Evolutionary conservation across 495 filamentous ascomycete genomes (phyloP), one percentile per base, ranked within the genome.

Genomic region (Tuber magnatum): DNA sequence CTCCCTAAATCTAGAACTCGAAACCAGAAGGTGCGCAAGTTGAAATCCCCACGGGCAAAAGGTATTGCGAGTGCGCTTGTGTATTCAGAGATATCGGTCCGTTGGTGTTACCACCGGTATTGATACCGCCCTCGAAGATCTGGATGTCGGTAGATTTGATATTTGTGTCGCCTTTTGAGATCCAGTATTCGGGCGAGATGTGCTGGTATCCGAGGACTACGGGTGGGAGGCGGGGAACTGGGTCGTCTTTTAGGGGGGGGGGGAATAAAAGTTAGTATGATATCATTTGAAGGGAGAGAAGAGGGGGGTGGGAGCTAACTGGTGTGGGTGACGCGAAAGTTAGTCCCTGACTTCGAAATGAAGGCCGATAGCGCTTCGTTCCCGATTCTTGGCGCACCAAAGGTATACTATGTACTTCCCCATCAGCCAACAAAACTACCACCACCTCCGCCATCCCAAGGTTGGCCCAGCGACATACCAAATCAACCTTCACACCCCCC

Each of bases 351-450:
- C 40, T 80, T 74, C 1, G 86, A 87, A 80, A 91, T 86, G 74
- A 85, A 88, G 28, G 82, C 76, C 8, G 86, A 85, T 71, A 90
- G 74, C 6, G 81, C 83, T 4, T 75, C 24, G 48, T 87, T 87
- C 24, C 88, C 89, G 16, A 90, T 84, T 14, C 87, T 86, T 2
- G 89, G 90, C 12, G 85, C 82, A 51, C 88, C 90, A 75, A 87
- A 91, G 22, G 86, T 87, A 80, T 90, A 91, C 46, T 48, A 24
- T 48, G 20, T 7, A 24, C 46, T 24, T 48, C 46, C 75, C 46
- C 7, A 48, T 48, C 20, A 48, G 46, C 46, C 20, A 48, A 48
- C 6, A 24, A 24, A 0, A 8, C 46, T 6, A 48, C 20, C 2
- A 22, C 44, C 20, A 24, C 46, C 43, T 44, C 46, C 46, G 6